Evolutionary conservation across 805 yeast genomes (phyloP).

Genomic region (Zygosaccharomyces gambellarensis): DNA sequence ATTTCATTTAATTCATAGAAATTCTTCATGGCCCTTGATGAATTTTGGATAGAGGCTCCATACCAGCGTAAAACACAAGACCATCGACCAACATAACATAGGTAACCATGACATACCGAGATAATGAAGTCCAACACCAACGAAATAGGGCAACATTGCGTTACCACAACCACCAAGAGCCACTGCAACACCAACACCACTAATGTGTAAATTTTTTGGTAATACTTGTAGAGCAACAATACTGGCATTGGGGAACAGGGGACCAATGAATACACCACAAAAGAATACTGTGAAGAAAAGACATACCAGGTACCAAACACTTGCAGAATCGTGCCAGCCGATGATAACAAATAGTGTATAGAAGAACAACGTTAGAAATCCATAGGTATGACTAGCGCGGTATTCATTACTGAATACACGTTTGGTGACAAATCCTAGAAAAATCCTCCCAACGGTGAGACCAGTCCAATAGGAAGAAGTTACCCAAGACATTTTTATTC

Average conservation of each 20-base stretch:
- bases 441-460: conserved; percentile 56
- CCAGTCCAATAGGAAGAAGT: conserved; percentile 74
- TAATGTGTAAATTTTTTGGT: conserved; percentile 55
- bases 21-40: conserved; percentile 22
- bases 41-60: conserved; percentile 31
- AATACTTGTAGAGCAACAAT: conserved; percentile 57
- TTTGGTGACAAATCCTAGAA: conserved; percentile 52
- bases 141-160: conserved; percentile 63
- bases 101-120: conserved; percentile 30
- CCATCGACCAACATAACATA: conserved; percentile 23
- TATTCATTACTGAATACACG: conserved; percentile 43
- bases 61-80: conserved; percentile 18
- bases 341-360: conserved; percentile 32
- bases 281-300: conserved; percentile 35
- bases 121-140: conserved; percentile 43
- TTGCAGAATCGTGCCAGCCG: conserved; percentile 18
- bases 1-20: conserved; percentile 10
- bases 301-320: conserved; percentile 19
- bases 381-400: conserved; percentile 35
- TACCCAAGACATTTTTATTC: conserved; percentile 50
- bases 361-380: conserved; percentile 33
- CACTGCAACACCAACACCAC: conserved; percentile 69
- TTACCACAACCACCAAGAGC: conserved; percentile 82
- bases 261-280: conserved; percentile 62
- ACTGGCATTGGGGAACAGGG: conserved; percentile 68